A percentile compares a stretch with the other conserved stretches of the same genome.
phyloP scores from a whole-genome alignment of 1,284 basidiomycete genomes.

The Ustilago shanxiensis region DNA sequence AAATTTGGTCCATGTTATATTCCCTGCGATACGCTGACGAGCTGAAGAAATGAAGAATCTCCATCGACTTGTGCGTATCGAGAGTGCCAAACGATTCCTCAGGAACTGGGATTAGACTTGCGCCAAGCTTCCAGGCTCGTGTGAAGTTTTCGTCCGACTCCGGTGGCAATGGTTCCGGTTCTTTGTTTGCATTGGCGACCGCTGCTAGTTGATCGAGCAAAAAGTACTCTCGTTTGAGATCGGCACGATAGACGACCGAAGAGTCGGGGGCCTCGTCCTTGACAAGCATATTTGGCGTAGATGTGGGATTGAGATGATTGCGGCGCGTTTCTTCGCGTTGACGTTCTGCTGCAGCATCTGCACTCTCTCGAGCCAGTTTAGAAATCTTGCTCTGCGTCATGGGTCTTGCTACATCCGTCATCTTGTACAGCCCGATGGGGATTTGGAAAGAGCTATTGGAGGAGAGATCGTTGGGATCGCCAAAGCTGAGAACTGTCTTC shows the following conservation, averaged over 20 bases:
- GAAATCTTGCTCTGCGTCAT: slow-evolving; percentile 75
- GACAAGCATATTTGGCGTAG: slow-evolving; percentile 22
- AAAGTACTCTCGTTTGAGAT: slow-evolving; percentile 45
- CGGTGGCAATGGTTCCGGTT: slow-evolving; percentile 73
- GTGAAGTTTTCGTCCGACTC: slow-evolving; percentile 80
- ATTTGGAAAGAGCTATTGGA: slow-evolving; percentile 81
- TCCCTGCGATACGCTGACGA: slow-evolving; percentile 73
- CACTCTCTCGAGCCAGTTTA: slow-evolving; percentile 52
- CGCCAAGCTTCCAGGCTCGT: slow-evolving; percentile 91
- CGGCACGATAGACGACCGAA: slow-evolving; percentile 31
- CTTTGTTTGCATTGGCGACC: slow-evolving; percentile 64
- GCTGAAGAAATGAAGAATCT: slow-evolving; percentile 86
- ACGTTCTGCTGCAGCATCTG: slow-evolving; percentile 30
- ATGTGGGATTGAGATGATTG: slow-evolving; percentile 31
- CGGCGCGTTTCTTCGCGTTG: slow-evolving; percentile 21
- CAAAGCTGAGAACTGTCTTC: slow-evolving; percentile 56
- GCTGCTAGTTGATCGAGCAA: slow-evolving; percentile 57
- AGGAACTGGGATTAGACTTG: slow-evolving; percentile 81
- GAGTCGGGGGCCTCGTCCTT: slow-evolving; percentile 13
- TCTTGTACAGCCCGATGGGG: slow-evolving; percentile 83
- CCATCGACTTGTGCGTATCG: slow-evolving; percentile 82
- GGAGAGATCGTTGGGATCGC: slow-evolving; percentile 47
- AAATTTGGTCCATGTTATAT: slow-evolving; percentile 85
- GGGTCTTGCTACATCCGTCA: slow-evolving; percentile 80
- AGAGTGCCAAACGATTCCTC: slow-evolving; percentile 80